Base-by-base conservation (phyloP, 345 rosid species). In the Brassica incana region DNA sequence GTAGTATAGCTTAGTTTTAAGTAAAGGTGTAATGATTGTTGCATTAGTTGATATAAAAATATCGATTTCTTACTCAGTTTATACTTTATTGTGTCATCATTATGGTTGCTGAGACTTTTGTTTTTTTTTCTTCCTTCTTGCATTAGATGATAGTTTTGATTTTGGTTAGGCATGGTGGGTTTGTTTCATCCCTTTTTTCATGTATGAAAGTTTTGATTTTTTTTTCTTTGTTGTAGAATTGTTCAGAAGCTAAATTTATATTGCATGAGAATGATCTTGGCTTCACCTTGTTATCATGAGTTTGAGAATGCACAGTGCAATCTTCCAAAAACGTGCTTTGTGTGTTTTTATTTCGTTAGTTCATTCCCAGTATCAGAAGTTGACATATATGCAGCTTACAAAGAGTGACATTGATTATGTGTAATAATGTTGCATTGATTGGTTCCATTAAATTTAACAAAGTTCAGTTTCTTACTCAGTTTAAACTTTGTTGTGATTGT, bases 241-340 rank as follows among this genome's bases (percentile, higher is more conserved):
- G 50, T 15, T 72, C 58, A 50, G 8, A 36, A 36, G 8, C 43
- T 36, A 6, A 2, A 36, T 36, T 36, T 36, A 36, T 8, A 7
- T 8, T 36, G 9, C 30, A 2, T 75, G 40, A 10, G 15, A 38
- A 30, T 60, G 61, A 38, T 77, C 36, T 69, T 77, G 56, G 65
- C 38, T 65, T 59, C 23, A 32, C 29, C 8, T 2, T 75, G 20
- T 16, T 54, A 7, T 54, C 25, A 54, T 54, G 63, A 71, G 65
- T 54, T 52, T 71, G 65, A 35, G 60, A 33, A 77, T 77, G 62
- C 48, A 64, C 76, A 77, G 71, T 77, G 75, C 29, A 71, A 45
- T 52, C 8, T 52, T 14, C n/a, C 15, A 1, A 12, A 16, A 52
- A 52, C 56, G 56, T 50, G 6, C 16, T 50, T 50, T 50, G 2